Evolutionary conservation across 805 yeast genomes (phyloP).

Genomic region (Kodamaea kaohsiungensis): DNA sequence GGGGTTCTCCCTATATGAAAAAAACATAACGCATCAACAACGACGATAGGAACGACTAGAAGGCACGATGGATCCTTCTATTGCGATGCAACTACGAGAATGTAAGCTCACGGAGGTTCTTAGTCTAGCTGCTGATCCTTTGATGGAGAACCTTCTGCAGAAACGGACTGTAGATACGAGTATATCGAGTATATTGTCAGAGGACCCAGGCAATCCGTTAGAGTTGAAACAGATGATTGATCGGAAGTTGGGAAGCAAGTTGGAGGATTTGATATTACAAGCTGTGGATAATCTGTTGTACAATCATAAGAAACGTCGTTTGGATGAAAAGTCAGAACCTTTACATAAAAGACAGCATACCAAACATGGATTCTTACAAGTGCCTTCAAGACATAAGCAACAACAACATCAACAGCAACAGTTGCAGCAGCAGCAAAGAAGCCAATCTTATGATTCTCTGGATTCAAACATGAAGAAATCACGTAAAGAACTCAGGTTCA

Average conservation of each 20-base stretch:
- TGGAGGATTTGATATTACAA: constrained; percentile 4
- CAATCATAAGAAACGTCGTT: constrained; percentile 2
- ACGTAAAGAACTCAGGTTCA: neutral
- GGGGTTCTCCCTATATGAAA: neutral
- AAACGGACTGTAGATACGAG: constrained; percentile 6
- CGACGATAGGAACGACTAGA: neutral
- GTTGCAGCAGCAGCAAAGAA: neutral
- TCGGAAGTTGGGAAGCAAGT: neutral
- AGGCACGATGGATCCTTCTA: constrained; percentile 1
- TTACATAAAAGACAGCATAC: neutral
- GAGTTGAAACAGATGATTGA: constrained; percentile 7
- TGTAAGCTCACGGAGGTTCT: constrained; percentile 24
- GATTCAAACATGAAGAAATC: neutral
- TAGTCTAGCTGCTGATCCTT: constrained; percentile 17
- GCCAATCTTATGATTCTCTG: neutral
- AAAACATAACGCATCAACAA: neutral
- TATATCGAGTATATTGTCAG: neutral
- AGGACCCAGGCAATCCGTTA: neutral
- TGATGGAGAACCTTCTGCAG: constrained; percentile 7
- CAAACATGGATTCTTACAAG: neutral
- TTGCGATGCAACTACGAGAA: constrained; percentile 12
- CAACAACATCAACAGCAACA: neutral
- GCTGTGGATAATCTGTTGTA: constrained; percentile 8
- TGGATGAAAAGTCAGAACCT: neutral
- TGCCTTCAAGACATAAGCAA: neutral